These are phyloP conservation scores for Alternaria postmessia DNA, from an alignment of 2,329 filamentous ascomycete species.

Conservation along the genomic window DNA sequence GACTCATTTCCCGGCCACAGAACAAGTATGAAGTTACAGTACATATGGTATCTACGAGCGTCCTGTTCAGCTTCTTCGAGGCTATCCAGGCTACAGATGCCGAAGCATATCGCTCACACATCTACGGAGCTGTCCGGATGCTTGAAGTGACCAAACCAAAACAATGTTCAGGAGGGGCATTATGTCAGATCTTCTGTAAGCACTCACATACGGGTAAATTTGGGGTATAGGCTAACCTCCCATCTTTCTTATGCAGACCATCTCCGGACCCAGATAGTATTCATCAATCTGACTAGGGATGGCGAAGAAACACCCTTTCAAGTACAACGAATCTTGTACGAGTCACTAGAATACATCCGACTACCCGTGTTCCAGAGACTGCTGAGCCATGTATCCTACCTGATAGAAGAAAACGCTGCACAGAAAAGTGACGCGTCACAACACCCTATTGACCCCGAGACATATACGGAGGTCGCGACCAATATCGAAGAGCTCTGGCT, in stretches of 20 bases:
- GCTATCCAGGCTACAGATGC: slow-evolving; percentile 41
- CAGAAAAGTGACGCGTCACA: not conserved
- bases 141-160: slow-evolving; percentile 37
- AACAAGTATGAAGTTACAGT: slow-evolving; percentile 28
- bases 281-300: slow-evolving; percentile 30
- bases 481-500: slow-evolving; percentile 30
- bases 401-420: slow-evolving; percentile 27
- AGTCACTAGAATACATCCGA: slow-evolving; percentile 30
- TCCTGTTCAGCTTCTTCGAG: slow-evolving; percentile 44
- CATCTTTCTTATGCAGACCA: slow-evolving; percentile 18
- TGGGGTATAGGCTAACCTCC: not conserved
- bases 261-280: slow-evolving; percentile 37
- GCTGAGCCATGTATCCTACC: slow-evolving; percentile 26
- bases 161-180: slow-evolving; percentile 33
- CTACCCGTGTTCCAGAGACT: slow-evolving; percentile 39
- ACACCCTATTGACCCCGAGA: not conserved
- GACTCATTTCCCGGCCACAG: slow-evolving; percentile 18
- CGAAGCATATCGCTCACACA: slow-evolving; percentile 40
- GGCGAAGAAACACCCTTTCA: slow-evolving; percentile 7
- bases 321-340: slow-evolving; percentile 26
- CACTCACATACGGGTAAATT: not conserved
- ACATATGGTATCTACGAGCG: slow-evolving; percentile 44
- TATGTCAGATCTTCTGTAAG: slow-evolving; percentile 42
- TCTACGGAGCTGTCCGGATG: slow-evolving; percentile 41
- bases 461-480: slow-evolving; percentile 5